Percentiles rank a stretch among this genome's conserved stretches.
These are phyloP conservation scores for Hypoxylon subgilvum DNA, from an alignment of 495 filamentous ascomycete genomes.

Conservation along the genomic window DNA sequence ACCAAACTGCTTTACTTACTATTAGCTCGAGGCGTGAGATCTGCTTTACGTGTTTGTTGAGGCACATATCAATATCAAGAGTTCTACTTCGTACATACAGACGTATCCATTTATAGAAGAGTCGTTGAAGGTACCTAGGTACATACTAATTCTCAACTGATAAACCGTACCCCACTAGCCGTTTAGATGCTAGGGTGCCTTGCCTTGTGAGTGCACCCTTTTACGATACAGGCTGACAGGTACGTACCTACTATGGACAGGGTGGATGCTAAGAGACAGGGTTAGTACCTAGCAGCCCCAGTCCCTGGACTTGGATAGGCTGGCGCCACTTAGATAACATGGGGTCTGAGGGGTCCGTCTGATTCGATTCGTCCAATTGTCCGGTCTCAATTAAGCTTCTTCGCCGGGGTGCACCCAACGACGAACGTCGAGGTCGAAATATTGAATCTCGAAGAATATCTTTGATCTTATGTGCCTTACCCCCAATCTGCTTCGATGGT, in stretches of 20 bases:
- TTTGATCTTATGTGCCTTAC: too few species aligned
- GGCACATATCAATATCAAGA: too few species aligned
- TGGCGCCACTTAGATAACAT: slow-evolving; percentile 1
- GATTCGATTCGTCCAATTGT: slow-evolving; percentile 18
- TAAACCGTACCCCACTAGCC: not conserved
- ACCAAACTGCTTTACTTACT: too few species aligned
- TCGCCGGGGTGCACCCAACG: not conserved
- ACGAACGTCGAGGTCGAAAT: too few species aligned
- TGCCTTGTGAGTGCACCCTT: too few species aligned
- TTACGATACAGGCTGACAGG: not conserved
- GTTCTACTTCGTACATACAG: too few species aligned
- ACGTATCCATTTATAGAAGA: not conserved
- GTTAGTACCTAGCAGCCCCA: too few species aligned
- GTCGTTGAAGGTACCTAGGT: not conserved
- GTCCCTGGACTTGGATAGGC: slow-evolving; percentile 13
- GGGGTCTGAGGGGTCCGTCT: slow-evolving; percentile 22
- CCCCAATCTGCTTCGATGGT: too few species aligned
- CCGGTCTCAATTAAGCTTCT: slow-evolving; percentile 3
- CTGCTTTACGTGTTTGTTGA: too few species aligned
- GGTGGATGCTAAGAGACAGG: not conserved
- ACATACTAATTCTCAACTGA: too few species aligned
- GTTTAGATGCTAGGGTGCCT: not conserved
- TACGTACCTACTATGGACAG: slow-evolving; percentile 18
- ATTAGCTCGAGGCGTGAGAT: too few species aligned
- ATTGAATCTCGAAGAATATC: too few species aligned